Percentiles rank a stretch among this genome's conserved stretches.
Evolutionary conservation across 345 rosid species (phyloP).

Genomic region (Ceriops tagal): DNA sequence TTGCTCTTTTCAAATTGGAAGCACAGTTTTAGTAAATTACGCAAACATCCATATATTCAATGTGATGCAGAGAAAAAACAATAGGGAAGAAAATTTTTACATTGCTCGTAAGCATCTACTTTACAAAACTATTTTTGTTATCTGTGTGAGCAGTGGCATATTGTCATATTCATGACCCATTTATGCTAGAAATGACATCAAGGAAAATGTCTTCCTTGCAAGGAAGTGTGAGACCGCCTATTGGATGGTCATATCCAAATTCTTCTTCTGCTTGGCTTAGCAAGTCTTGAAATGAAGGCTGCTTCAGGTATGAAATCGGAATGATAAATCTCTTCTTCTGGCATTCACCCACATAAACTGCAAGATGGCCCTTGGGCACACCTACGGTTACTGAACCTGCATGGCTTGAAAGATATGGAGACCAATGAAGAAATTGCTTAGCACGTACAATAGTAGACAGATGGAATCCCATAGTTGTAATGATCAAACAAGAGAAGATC

Average conservation of each 20-base stretch:
- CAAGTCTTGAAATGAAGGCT: slow-evolving; percentile 35
- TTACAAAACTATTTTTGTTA: too few relatives aligned
- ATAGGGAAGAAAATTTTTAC: too few relatives aligned
- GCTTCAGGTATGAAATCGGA: slow-evolving; percentile 38
- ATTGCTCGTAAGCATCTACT: too few relatives aligned
- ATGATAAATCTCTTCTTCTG: slow-evolving; percentile 33
- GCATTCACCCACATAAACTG: slow-evolving; percentile 31
- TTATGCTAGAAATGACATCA: slow-evolving; percentile 11
- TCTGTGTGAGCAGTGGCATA: too few relatives aligned
- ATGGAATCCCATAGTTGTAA: neutral
- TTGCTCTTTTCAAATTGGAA: too few relatives aligned
- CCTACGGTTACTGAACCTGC: neutral
- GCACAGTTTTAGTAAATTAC: too few relatives aligned
- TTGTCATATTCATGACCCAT: neutral
- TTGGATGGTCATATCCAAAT: slow-evolving; percentile 26
- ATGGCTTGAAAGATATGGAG: neutral
- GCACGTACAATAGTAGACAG: slow-evolving; percentile 5
- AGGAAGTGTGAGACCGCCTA: slow-evolving; percentile 26
- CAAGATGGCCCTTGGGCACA: slow-evolving; percentile 30
- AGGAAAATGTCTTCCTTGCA: slow-evolving; percentile 24
- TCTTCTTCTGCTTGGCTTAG: slow-evolving; percentile 31
- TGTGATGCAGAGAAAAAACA: too few relatives aligned
- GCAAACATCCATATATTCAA: too few relatives aligned
- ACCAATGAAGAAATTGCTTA: slow-evolving; percentile 3
- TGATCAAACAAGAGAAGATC: neutral